Conservation (phyloP, 2,329 filamentous ascomycete genomes). For the Neurospora sp. region DNA sequence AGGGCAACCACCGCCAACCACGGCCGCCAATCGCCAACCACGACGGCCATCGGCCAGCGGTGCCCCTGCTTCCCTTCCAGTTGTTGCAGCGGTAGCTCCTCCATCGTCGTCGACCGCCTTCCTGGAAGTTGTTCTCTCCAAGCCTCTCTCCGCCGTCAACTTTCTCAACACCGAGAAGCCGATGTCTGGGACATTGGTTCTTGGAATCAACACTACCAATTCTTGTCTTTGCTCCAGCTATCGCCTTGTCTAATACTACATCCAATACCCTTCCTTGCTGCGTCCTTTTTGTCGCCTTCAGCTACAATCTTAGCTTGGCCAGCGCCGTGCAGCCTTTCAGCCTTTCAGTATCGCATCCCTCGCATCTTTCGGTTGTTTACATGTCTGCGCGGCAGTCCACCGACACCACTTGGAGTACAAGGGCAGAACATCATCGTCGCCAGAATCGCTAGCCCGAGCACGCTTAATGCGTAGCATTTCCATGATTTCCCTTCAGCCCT, state of each 20-base stretch:
- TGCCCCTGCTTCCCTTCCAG: background rate
- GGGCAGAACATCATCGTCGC: background rate
- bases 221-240: background rate
- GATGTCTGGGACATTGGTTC: background rate
- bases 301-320: background rate
- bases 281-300: background rate
- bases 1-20: background rate
- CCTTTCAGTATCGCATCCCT: background rate
- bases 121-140: background rate
- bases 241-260: background rate
- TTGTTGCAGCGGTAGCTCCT: background rate
- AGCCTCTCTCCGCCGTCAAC: background rate
- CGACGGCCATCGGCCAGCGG: background rate
- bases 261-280: background rate
- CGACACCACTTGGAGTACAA: background rate
- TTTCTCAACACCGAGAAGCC: background rate
- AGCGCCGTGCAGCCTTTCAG: background rate
- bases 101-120: background rate
- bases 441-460: background rate
- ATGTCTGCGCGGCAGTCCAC: background rate
- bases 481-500: slow-evolving; percentile 11
- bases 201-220: background rate
- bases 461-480: slow-evolving; percentile 1
- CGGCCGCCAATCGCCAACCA: background rate
- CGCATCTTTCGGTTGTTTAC: background rate